Evolutionary conservation across 208 protist species (phyloP).

Genomic region (Phytomonas sp.): DNA sequence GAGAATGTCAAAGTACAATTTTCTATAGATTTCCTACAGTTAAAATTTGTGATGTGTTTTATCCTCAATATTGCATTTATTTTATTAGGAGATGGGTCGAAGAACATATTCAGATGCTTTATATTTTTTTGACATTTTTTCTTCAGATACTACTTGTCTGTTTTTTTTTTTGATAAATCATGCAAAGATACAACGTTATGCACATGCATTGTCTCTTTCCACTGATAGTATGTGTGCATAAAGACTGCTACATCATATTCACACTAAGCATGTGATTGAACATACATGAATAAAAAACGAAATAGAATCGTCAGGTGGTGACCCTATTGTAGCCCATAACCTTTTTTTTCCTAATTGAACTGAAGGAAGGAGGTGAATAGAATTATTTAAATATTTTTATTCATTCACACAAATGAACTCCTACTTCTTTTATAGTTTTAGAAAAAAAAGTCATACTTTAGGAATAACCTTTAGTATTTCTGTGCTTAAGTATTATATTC

Average conservation of each 20-base stretch:
- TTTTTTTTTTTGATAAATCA: background rate
- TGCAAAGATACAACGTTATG: background rate
- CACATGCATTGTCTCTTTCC: background rate
- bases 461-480: background rate
- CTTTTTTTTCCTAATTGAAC: background rate
- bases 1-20: background rate
- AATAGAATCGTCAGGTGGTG: background rate
- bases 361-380: background rate
- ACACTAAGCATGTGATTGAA: background rate
- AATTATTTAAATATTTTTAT: constrained; percentile 11
- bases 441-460: background rate
- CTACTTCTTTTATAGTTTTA: constrained; percentile 6
- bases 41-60: background rate
- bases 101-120: background rate
- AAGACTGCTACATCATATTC: background rate
- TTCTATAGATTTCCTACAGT: background rate
- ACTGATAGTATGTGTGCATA: background rate
- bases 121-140: background rate
- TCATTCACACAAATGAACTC: constrained; percentile 3
- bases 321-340: background rate
- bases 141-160: background rate
- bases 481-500: background rate
- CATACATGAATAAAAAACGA: background rate
- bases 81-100: background rate
- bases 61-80: background rate